A percentile compares a stretch with the other conserved stretches of the same genome.
Evolutionary conservation across 192 early-diverging fungal species (phyloP).

Genomic region (Umbelopsis sp.): DNA sequence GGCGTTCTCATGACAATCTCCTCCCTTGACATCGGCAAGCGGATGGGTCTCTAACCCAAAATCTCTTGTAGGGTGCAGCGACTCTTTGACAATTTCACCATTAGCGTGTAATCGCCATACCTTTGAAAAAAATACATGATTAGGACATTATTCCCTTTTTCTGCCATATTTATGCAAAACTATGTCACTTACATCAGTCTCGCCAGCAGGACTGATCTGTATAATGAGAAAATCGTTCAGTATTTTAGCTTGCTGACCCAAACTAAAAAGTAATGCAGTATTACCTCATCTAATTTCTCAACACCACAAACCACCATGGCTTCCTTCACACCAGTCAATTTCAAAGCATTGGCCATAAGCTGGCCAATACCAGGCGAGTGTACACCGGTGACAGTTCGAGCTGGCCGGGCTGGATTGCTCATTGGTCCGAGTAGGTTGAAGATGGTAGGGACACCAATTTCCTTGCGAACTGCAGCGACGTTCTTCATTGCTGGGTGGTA

Average conservation of each 20-base stretch:
- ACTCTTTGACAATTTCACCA: constrained; percentile 63
- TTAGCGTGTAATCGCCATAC: constrained; percentile 74
- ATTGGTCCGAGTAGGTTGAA: constrained; percentile 95
- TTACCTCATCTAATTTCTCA: constrained; percentile 88
- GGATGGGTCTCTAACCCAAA: constrained; percentile 86
- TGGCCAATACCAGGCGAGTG: constrained; percentile 75
- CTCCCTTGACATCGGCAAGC: constrained; percentile 70
- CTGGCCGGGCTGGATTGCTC: constrained; percentile 84
- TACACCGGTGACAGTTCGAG: constrained; percentile 90
- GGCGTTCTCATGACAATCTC: constrained; percentile 75
- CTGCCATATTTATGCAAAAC: background rate
- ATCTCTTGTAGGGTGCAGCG: constrained; percentile 73
- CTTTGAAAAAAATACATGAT: constrained; percentile 24
- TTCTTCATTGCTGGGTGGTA: constrained; percentile 92
- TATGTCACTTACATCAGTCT: constrained; percentile 67
- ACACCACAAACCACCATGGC: constrained; percentile 92
- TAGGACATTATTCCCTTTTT: background rate
- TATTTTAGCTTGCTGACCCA: background rate
- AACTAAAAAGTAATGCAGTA: too few species aligned
- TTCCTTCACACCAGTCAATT: constrained; percentile 73
- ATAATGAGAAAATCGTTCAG: background rate
- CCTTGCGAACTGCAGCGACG: constrained; percentile 72
- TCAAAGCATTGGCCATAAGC: constrained; percentile 84
- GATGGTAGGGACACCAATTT: constrained; percentile 91
- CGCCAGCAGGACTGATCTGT: constrained; percentile 84